Evolutionary conservation across 805 yeast genomes (phyloP).

Genomic region (Sugiyamaella qingdaonensis): DNA sequence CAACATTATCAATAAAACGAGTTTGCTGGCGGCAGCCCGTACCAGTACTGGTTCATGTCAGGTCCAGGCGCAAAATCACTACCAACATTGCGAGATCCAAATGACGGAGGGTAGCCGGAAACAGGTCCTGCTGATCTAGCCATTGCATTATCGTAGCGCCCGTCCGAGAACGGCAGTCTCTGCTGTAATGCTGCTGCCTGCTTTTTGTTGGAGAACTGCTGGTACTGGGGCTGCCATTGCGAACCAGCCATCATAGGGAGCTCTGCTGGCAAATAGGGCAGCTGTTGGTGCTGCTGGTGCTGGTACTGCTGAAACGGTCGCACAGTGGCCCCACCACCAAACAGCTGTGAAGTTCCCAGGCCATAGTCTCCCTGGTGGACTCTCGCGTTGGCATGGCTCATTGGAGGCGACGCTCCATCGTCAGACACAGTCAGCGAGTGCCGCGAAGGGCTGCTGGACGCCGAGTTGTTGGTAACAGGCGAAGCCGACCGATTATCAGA

Average conservation of each 20-base stretch:
- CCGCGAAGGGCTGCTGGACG: conserved; percentile 1
- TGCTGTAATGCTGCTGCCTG: conserved; percentile 1
- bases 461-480: background rate
- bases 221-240: conserved; percentile 1
- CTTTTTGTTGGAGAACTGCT: background rate
- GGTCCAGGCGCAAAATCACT: background rate
- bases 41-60: conserved; percentile 9
- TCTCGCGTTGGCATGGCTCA: background rate
- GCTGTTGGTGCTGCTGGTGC: conserved; percentile 5
- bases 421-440: background rate
- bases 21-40: conserved; percentile 8
- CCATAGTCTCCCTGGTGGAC: conserved; percentile 8
- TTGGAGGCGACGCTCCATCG: conserved; percentile 1
- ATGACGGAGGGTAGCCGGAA: background rate
- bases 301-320: background rate
- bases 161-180: conserved; percentile 1
- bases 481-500: background rate
- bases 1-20: conserved; percentile 5
- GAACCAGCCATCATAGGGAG: background rate
- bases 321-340: background rate
- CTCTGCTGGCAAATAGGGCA: background rate
- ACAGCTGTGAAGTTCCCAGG: conserved; percentile 6
- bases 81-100: background rate
- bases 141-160: conserved; percentile 1
- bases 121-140: background rate